phyloP scores from a whole-genome alignment of 306 rosid species.

The Vachellia pachyceras region DNA sequence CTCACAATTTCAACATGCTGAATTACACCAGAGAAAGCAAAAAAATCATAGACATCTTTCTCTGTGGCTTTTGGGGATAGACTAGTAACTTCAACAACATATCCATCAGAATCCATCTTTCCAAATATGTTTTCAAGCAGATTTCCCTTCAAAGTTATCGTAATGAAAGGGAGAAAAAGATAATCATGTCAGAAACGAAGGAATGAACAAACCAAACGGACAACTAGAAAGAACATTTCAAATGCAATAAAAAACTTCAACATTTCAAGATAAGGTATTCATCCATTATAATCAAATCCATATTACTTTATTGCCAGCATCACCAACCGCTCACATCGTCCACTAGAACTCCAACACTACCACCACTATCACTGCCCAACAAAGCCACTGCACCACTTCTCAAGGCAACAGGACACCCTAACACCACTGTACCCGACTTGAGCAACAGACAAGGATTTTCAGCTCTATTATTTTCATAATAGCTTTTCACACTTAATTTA shows the following conservation, averaged over 20 bases:
- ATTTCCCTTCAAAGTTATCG: background rate
- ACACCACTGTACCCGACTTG: background rate
- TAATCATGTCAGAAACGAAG: slow-evolving; percentile 23
- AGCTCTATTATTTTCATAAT: background rate
- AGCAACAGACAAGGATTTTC: background rate
- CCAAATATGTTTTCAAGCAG: background rate
- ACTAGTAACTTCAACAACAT: slow-evolving; percentile 65
- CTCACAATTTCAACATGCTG: slow-evolving; percentile 62
- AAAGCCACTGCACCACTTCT: background rate
- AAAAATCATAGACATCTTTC: slow-evolving; percentile 67
- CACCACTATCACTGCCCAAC: slow-evolving; percentile 5
- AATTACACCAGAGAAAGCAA: slow-evolving; percentile 68
- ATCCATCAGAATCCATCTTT: slow-evolving; percentile 54
- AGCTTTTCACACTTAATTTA: background rate
- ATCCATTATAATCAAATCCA: background rate
- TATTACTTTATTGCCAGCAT: background rate
- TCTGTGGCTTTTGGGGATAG: slow-evolving; percentile 66
- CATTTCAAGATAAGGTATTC: background rate
- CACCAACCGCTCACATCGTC: background rate
- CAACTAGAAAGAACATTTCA: background rate
- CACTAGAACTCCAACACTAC: background rate
- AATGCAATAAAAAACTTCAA: background rate
- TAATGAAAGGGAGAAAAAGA: background rate
- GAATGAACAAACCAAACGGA: slow-evolving; percentile 1
- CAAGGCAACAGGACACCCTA: background rate